These are phyloP conservation scores for Lunasporangiospora selenospora DNA, from an alignment of 192 early-diverging fungal genomes.

Conservation along the genomic window DNA sequence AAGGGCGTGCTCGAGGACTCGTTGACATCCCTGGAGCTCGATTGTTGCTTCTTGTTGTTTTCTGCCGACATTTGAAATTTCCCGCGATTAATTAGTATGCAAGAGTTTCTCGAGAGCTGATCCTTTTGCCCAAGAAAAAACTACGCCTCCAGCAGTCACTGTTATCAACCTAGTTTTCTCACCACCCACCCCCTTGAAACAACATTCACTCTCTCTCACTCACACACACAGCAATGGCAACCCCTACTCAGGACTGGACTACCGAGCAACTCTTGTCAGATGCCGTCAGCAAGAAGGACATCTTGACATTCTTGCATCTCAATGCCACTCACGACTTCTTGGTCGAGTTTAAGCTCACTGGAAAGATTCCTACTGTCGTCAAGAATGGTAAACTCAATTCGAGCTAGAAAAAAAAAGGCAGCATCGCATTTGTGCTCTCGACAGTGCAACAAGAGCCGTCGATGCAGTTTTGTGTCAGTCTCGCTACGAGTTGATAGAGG, in stretches of 20 bases:
- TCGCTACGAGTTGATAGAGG: no score
- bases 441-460: no score
- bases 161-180: background rate
- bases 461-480: no score
- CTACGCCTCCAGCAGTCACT: conserved; percentile 34
- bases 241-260: conserved; percentile 63
- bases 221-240: conserved; percentile 13
- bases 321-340: conserved; percentile 67
- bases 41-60: conserved; percentile 24
- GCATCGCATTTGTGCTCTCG: no score
- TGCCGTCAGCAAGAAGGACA: conserved; percentile 75
- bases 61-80: no score
- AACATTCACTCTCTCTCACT: no score
- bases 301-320: conserved; percentile 69
- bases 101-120: no score
- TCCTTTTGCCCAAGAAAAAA: no score
- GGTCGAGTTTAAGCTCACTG: conserved; percentile 71
- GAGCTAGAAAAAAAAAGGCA: no score
- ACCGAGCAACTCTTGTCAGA: conserved; percentile 66
- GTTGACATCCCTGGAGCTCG: conserved; percentile 44
- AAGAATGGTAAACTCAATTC: conserved; percentile 57
- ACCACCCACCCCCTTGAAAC: background rate
- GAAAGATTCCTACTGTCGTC: conserved; percentile 69
- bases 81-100: no score
- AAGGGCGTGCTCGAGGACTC: conserved; percentile 17